Conservation (phyloP, 768 basidiomycete genomes). For the Trametes punicea region DNA sequence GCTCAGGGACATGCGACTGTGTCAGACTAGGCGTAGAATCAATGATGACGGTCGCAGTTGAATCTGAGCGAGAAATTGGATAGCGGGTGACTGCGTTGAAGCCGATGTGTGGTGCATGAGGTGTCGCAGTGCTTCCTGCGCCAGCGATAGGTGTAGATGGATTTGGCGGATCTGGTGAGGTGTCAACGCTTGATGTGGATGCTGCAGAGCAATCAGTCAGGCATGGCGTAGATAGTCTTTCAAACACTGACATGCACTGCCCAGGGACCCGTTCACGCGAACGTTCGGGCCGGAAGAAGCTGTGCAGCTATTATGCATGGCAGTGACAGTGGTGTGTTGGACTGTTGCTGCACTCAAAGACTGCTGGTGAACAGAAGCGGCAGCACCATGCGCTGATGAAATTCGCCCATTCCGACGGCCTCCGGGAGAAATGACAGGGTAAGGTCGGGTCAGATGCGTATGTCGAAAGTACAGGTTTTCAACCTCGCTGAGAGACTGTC, state of each 20-base stretch:
- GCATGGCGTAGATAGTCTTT: neutral
- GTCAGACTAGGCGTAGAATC: neutral
- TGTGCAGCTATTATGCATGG: neutral
- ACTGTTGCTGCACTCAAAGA: neutral
- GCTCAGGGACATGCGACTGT: neutral
- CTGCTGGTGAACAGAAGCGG: neutral
- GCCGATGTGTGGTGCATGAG: slow-evolving; percentile 14
- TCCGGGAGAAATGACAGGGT: slow-evolving; percentile 18
- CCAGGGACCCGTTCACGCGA: neutral
- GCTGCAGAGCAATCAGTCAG: neutral
- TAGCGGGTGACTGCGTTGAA: slow-evolving; percentile 7
- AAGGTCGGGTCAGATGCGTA: slow-evolving; percentile 40
- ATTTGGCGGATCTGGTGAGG: neutral
- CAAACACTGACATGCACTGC: neutral
- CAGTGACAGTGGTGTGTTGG: neutral
- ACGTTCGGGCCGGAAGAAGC: neutral
- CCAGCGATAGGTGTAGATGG: slow-evolving; percentile 8
- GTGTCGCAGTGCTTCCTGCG: neutral
- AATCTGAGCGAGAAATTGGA: slow-evolving; percentile 16
- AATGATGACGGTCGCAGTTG: slow-evolving; percentile 13
- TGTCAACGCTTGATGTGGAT: slow-evolving; percentile 5
- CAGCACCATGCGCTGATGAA: neutral
- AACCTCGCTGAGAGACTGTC: slow-evolving; percentile 75
- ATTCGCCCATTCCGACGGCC: slow-evolving; percentile 16
- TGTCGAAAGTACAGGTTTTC: slow-evolving; percentile 81